phyloP scores from a whole-genome alignment of 164 flowering plant species.

The Chimonanthus praecox region DNA sequence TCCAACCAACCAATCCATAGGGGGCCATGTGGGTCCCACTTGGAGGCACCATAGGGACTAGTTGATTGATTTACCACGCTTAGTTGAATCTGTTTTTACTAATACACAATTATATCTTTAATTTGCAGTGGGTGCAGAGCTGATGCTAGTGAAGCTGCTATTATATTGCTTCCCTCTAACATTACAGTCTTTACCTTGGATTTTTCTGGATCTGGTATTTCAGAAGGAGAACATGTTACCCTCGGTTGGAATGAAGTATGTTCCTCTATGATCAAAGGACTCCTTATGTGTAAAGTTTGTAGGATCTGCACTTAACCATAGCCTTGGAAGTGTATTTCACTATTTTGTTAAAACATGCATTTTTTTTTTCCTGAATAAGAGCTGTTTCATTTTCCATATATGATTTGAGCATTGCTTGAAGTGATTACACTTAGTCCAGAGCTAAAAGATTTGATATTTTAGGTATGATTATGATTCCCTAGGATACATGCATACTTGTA shows the following conservation, averaged over 20 bases:
- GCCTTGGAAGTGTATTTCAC: neutral
- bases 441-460: no score
- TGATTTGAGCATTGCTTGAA: neutral
- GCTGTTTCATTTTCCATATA: neutral
- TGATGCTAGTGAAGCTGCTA: conserved; percentile 98
- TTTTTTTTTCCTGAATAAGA: no score
- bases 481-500: neutral
- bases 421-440: neutral
- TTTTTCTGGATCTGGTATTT: conserved; percentile 96
- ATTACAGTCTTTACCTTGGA: conserved; percentile 92
- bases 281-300: neutral
- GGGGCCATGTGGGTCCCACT: no score
- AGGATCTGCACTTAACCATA: neutral
- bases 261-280: neutral
- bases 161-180: conserved; percentile 83
- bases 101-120: conserved; percentile 6
- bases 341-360: neutral
- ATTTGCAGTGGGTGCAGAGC: conserved; percentile 90
- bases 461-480: neutral
- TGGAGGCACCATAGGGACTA: neutral
- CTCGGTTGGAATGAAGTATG: conserved; percentile 95
- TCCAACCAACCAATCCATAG: no score
- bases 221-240: conserved; percentile 93
- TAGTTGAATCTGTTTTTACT: conserved; percentile 6
- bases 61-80: neutral